Conservation (phyloP, 148 eudicot genomes). For the Rhododendron vialii region DNA sequence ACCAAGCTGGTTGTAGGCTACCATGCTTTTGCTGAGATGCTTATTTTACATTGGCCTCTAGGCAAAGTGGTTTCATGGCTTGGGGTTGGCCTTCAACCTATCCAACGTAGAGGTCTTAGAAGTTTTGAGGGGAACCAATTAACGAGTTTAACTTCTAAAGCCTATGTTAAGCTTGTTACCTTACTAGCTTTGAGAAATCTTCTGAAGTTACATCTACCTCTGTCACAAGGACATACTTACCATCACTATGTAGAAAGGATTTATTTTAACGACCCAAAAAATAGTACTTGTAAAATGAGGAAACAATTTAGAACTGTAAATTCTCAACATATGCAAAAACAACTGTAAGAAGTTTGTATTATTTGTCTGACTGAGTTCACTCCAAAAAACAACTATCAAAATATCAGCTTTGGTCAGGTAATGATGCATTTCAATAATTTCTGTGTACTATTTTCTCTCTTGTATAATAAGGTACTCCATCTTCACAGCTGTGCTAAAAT, state of each 20-base stretch:
- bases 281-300: not conserved
- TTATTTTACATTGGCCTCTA: not conserved
- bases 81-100: conserved; percentile 3
- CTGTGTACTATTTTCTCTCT: not conserved
- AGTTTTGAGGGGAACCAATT: not conserved
- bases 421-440: not conserved
- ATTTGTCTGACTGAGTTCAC: too few species aligned
- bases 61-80: not conserved
- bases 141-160: not conserved
- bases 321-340: too few species aligned
- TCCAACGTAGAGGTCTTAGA: not conserved
- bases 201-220: not conserved
- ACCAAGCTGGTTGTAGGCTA: not conserved
- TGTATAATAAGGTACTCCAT: not conserved
- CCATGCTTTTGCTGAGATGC: not conserved
- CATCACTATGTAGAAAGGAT: too few species aligned
- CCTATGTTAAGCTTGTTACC: not conserved
- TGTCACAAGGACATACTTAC: not conserved
- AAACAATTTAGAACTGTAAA: not conserved
- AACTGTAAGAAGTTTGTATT: too few species aligned
- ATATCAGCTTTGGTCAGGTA: not conserved
- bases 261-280: not conserved
- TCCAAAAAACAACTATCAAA: not conserved
- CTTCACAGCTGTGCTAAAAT: not conserved
- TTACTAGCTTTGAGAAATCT: not conserved